These are phyloP conservation scores for Escallonia rubra DNA, from an alignment of 129 eudicot species.

Conservation along the genomic window DNA sequence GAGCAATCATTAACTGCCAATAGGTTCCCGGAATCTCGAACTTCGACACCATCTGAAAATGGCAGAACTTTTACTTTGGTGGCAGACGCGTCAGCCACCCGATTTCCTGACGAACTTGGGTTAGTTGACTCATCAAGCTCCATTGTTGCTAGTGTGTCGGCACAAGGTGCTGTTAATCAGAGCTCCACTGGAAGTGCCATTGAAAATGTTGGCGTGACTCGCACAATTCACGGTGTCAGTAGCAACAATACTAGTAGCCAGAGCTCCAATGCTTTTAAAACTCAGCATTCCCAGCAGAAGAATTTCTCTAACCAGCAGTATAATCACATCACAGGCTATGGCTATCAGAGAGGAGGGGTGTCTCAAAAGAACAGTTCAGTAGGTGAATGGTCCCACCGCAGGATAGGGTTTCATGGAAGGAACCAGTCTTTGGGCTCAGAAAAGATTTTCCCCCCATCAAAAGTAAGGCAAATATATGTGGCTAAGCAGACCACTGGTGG, in stretches of 20 bases:
- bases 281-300: conserved; percentile 30
- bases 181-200: conserved; percentile 13
- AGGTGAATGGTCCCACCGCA: conserved; percentile 43
- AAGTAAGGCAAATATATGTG: conserved; percentile 85
- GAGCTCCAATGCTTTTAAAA: conserved; percentile 8
- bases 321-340: conserved; percentile 17
- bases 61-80: conserved; percentile 29
- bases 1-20: conserved; percentile 28
- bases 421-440: conserved; percentile 55
- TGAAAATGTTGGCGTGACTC: conserved; percentile 15
- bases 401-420: conserved; percentile 65
- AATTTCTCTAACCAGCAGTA: conserved; percentile 17
- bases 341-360: conserved; percentile 31
- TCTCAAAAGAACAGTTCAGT: conserved; percentile 32
- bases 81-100: conserved; percentile 22
- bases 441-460: conserved; percentile 41
- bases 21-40: conserved; percentile 27
- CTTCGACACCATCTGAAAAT: conserved; percentile 31
- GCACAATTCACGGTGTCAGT: background rate
- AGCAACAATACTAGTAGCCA: conserved; percentile 9
- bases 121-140: conserved; percentile 26
- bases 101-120: conserved; percentile 32
- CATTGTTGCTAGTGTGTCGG: conserved; percentile 10
- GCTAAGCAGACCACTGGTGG: conserved; percentile 72
- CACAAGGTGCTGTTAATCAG: conserved; percentile 7